Base-by-base conservation (phyloP, 805 yeast species). In the Ogataea zsoltii region DNA sequence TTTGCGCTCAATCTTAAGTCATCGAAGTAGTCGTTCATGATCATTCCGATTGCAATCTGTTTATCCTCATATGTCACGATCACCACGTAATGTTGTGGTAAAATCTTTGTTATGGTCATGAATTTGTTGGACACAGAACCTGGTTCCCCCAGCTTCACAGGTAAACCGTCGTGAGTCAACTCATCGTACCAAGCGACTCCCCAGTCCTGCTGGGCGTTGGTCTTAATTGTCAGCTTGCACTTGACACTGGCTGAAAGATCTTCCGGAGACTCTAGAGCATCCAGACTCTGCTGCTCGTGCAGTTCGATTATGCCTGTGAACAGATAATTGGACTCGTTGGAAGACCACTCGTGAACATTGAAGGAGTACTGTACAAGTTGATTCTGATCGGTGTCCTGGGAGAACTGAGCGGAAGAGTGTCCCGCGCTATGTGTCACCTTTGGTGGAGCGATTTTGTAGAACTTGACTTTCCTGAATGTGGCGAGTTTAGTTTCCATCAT, bases 381-480 rank as follows among this genome's bases (percentile, higher is more conserved):
- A n/a, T n/a, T n/a, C n/a, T n/a, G n/a, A n/a, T n/a, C n/a, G n/a
- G n/a, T n/a, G n/a, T n/a, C n/a, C n/a, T n/a, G n/a, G n/a, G n/a
- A n/a, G n/a, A n/a, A n/a, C n/a, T n/a, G n/a, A n/a, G n/a, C n/a
- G n/a, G n/a, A n/a, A n/a, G n/a, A n/a, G n/a, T n/a, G n/a, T n/a
- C n/a, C n/a, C n/a, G n/a, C n/a, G n/a, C 14, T 16, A 12, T 13
- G 32, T 7, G 33, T 44, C 21, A 46, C 44, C 25, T 49, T 53
- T 4, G 62, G 60, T 5, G 59, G 58, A 1, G 58, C 53, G 7
- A 60, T 55, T 36, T 55, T 60, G 44, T 50, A 60, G 35, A 61
- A 57, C 17, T 54, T 53, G 7, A 56, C 62, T 44, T 52, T 56
- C n/a, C 51, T 51, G 42, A 60, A 59, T 14, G 43, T 45, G 3